phyloP scores from a whole-genome alignment of 805 yeast species.

The Candida hungchunana region DNA sequence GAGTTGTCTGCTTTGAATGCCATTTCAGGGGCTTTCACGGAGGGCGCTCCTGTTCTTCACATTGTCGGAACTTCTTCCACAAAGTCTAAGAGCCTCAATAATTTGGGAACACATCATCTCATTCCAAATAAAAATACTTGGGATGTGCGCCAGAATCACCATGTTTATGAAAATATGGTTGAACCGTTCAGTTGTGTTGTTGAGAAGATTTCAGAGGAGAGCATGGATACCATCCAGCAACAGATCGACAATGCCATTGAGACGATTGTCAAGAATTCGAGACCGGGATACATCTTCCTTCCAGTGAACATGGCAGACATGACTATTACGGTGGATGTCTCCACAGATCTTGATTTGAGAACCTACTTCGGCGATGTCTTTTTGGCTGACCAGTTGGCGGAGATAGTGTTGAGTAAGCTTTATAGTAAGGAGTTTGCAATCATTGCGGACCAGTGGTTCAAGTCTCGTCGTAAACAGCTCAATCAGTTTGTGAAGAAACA shows the following conservation, averaged over 20 bases:
- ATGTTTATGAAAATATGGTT: constrained; percentile 52
- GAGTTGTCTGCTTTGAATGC: constrained; percentile 85
- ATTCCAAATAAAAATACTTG: constrained; percentile 43
- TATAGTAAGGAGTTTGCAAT: constrained; percentile 57
- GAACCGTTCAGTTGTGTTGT: constrained; percentile 50
- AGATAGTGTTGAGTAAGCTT: constrained; percentile 43
- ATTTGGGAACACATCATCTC: constrained; percentile 44
- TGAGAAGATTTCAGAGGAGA: constrained; percentile 42
- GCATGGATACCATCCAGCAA: constrained; percentile 47
- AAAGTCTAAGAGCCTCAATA: constrained; percentile 27
- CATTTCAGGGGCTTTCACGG: constrained; percentile 77
- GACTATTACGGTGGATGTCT: constrained; percentile 29
- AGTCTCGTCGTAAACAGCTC: constrained; percentile 43
- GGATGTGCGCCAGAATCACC: constrained; percentile 48
- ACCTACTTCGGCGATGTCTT: constrained; percentile 18
- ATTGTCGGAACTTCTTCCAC: constrained; percentile 77
- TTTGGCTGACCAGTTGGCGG: constrained; percentile 34
- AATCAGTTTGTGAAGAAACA: constrained; percentile 40
- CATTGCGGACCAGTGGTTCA: constrained; percentile 66
- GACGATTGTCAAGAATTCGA: constrained; percentile 43
- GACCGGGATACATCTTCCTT: constrained; percentile 69
- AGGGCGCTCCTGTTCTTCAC: constrained; percentile 75
- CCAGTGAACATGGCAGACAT: constrained; percentile 57
- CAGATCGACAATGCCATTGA: constrained; percentile 57
- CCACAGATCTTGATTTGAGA: constrained; percentile 25